Evolutionary conservation across 345 rosid genomes (phyloP), one percentile per base, ranked within the genome.

Genomic region (Eucalyptus sp.): DNA sequence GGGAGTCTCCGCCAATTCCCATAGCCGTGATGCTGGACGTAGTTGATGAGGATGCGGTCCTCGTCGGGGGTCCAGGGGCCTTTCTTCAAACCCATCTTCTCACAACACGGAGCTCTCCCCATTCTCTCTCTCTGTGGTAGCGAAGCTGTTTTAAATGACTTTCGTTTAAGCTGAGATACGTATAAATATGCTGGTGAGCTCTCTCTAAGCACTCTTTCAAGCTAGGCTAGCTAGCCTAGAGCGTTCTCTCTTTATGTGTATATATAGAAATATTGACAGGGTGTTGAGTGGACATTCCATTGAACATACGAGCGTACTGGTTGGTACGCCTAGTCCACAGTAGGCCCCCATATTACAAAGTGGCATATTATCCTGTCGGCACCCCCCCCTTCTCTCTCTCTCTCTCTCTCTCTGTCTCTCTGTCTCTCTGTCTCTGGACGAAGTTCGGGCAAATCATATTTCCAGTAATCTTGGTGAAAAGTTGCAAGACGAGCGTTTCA

Each of bases 231-330:
- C 81, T 71, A 18, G 81, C 81, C 81, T 37, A 18, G 46, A 18
- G 46, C 48, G 46, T 10, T 76, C 48, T 20, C 48, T 41, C 83
- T 37, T 44, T 11, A 3, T 76, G 8, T 64, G 7, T 64, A n/a
- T 64, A 64, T 64, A 15, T 60, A 27, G 7, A n/a, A 29, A 64
- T 22, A 56, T 56, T 22, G 20, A 64, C 18, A 64, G 41, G 15
- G 71, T 71, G 24, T 71, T 76, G 83, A 76, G 27, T 76, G 83
- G 83, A 76, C 13, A 76, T 76, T 76, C 83, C 81, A 71, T 71
- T 71, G 46, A 17, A 71, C 25, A 18, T 71, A 71, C 22, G 46
- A 33, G 24, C 41, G 81, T 18, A 37, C 44, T 9, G 44, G 44
- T 68, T 18, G 80, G 44, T 33, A 17, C 46, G 81, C 25, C 43